A percentile compares a stretch with the other conserved stretches of the same genome.
These are phyloP conservation scores for Citrullus colocynthis DNA, from an alignment of 306 rosid genomes.

Conservation along the genomic window DNA sequence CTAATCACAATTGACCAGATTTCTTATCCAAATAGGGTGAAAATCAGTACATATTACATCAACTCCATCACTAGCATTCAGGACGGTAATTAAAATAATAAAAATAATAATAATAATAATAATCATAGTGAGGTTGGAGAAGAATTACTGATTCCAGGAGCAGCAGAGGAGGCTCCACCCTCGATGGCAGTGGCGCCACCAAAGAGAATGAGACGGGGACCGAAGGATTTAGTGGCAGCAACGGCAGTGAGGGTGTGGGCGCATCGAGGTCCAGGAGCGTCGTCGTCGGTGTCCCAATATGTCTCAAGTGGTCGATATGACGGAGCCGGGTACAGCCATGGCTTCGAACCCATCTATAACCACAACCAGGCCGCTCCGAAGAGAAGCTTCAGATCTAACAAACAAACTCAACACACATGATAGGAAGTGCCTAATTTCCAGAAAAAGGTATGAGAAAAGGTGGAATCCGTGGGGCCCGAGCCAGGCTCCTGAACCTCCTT, in stretches of 20 bases:
- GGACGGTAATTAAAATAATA: not conserved
- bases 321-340: conserved; percentile 89
- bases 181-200: conserved; percentile 99
- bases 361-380: conserved; percentile 1
- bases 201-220: conserved; percentile 79
- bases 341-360: conserved; percentile 63
- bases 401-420: conserved; percentile 1
- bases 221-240: conserved; percentile 71
- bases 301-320: conserved; percentile 48
- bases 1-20: not conserved
- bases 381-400: conserved; percentile 5
- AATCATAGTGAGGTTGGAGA: not conserved
- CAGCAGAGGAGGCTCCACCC: conserved; percentile 66
- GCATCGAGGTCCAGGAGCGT: conserved; percentile 92
- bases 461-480: conserved; percentile 30
- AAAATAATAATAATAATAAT: not conserved
- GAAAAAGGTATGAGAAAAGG: not conserved
- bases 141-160: conserved; percentile 77
- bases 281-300: conserved; percentile 83
- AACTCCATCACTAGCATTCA: not conserved
- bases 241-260: conserved; percentile 84
- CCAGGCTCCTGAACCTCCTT: conserved; percentile 21
- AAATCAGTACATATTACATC: not conserved
- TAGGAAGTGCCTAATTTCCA: conserved; percentile 11
- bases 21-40: not conserved